phyloP scores from a whole-genome alignment of 768 basidiomycete species.

The Termitomyces sp. region DNA sequence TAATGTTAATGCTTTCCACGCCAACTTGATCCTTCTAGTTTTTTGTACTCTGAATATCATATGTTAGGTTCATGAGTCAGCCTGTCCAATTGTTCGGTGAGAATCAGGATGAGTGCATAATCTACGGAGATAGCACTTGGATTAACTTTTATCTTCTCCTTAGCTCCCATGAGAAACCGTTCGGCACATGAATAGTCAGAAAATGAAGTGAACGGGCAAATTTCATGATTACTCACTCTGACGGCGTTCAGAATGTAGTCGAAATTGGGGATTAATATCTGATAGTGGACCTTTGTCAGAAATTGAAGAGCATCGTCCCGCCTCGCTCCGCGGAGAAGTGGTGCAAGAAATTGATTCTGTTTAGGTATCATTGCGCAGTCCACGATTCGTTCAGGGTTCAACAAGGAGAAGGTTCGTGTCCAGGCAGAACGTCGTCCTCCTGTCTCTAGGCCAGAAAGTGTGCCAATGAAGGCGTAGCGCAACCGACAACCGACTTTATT shows the following conservation, averaged over 20 bases:
- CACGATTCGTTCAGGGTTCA: neutral
- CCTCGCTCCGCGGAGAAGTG: neutral
- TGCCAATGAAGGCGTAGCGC: neutral
- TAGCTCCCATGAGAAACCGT: neutral
- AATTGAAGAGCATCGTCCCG: neutral
- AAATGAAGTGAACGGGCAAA: neutral
- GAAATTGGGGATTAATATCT: neutral
- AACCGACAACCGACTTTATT: too few species aligned
- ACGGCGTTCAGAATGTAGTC: too few species aligned
- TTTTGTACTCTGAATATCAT: neutral
- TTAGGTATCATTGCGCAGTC: too few species aligned
- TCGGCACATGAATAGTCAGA: neutral
- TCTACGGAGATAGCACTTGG: neutral
- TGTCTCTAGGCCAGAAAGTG: neutral
- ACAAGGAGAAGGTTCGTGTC: neutral
- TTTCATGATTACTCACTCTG: too few species aligned
- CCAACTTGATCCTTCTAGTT: neutral
- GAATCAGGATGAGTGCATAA: neutral
- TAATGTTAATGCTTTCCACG: neutral
- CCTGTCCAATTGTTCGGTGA: too few species aligned
- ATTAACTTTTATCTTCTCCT: neutral
- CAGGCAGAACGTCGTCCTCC: neutral
- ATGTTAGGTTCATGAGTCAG: too few species aligned
- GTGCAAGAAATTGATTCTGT: neutral
- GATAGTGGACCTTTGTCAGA: neutral